Evolutionary conservation across 192 early-diverging fungal species (phyloP).

Genomic region (Rhizophagus prolifer): DNA sequence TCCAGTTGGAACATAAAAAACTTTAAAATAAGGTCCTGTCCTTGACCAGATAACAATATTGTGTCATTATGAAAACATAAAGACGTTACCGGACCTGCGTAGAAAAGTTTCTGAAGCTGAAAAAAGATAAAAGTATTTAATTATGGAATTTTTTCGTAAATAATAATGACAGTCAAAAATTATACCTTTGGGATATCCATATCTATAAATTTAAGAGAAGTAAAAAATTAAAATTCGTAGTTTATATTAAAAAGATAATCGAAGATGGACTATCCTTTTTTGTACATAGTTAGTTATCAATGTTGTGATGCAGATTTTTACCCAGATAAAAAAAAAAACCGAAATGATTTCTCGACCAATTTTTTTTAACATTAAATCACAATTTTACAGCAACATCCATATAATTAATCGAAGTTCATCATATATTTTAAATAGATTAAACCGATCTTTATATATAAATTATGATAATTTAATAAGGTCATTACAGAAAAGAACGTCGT

Average conservation of each 20-base stretch:
- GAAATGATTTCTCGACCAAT: neutral
- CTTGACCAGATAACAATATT: constrained; percentile 54
- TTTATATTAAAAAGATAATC: too few relatives aligned
- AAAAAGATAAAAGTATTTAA: neutral
- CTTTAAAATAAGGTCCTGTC: constrained; percentile 59
- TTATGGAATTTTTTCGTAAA: neutral
- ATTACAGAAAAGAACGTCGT: neutral
- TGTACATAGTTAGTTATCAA: neutral
- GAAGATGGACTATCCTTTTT: neutral
- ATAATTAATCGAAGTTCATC: neutral
- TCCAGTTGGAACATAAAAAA: constrained; percentile 44
- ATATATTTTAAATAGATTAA: neutral
- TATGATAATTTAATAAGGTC: neutral
- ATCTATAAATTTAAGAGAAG: neutral
- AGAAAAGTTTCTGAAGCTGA: constrained; percentile 18
- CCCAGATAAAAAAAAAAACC: neutral
- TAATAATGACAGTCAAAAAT: neutral
- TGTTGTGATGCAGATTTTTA: neutral
- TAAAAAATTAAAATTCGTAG: too few relatives aligned
- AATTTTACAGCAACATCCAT: neutral
- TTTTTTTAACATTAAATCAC: neutral
- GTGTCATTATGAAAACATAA: constrained; percentile 47
- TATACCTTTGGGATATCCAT: neutral
- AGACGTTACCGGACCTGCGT: constrained; percentile 44
- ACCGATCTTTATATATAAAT: neutral